These are phyloP conservation scores for Helichrysum umbraculigerum DNA, from an alignment of 129 eudicot genomes.

Conservation along the genomic window DNA sequence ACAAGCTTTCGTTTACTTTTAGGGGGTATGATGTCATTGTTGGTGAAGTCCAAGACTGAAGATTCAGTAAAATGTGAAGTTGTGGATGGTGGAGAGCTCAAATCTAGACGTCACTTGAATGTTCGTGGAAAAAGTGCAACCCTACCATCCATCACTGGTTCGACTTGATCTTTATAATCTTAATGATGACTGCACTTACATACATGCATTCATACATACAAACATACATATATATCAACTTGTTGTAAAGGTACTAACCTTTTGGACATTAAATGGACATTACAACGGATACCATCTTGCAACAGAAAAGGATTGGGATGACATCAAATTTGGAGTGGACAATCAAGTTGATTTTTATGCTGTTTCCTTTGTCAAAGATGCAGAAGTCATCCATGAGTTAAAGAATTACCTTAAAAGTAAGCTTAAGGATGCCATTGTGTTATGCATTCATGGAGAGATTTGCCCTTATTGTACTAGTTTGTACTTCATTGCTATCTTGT, in stretches of 20 bases:
- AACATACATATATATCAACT: background rate
- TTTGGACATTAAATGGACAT: slow-evolving; percentile 9
- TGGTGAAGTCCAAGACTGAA: slow-evolving; percentile 80
- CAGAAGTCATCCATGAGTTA: slow-evolving; percentile 86
- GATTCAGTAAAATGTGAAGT: slow-evolving; percentile 97
- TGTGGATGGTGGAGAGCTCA: slow-evolving; percentile 97
- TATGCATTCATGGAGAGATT: background rate
- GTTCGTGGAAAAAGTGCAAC: slow-evolving; percentile 99
- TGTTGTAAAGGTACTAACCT: background rate
- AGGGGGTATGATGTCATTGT: slow-evolving; percentile 98
- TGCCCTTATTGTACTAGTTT: background rate
- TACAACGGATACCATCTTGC: slow-evolving; percentile 4
- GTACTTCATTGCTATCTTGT: slow-evolving; percentile 7
- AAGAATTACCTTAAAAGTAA: slow-evolving; percentile 86
- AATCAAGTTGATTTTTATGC: slow-evolving; percentile 93
- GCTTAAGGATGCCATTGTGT: background rate
- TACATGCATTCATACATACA: too few species aligned
- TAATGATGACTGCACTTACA: background rate
- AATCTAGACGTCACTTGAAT: slow-evolving; percentile 89
- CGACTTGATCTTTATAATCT: slow-evolving; percentile 19
- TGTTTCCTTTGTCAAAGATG: slow-evolving; percentile 96
- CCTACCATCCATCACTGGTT: slow-evolving; percentile 93
- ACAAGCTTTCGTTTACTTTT: slow-evolving; percentile 11
- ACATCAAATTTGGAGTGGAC: slow-evolving; percentile 96
- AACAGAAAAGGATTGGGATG: slow-evolving; percentile 99